A percentile compares a stretch with the other conserved stretches of the same genome.
These are phyloP conservation scores for Aurifilum marmelostoma DNA, from an alignment of 2,329 filamentous ascomycete species.

Conservation along the genomic window DNA sequence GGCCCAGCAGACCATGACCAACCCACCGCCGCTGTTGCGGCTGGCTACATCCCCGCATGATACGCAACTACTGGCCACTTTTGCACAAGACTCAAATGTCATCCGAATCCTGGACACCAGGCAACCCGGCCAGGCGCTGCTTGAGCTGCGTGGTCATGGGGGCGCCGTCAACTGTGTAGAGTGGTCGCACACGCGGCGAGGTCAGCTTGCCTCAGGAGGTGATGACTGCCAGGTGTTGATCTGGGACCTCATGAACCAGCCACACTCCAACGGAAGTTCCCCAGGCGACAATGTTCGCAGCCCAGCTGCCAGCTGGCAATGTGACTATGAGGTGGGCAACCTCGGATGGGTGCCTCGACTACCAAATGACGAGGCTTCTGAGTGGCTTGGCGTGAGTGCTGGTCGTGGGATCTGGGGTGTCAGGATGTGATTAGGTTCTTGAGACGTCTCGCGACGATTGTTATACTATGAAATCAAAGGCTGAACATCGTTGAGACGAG, in stretches of 20 bases:
- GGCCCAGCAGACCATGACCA: slow-evolving; percentile 75
- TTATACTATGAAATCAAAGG: not conserved
- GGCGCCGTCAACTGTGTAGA: slow-evolving; percentile 90
- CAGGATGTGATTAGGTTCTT: slow-evolving; percentile 36
- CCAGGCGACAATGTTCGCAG: slow-evolving; percentile 62
- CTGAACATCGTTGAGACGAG: not conserved
- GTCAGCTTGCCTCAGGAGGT: slow-evolving; percentile 85
- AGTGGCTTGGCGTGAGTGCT: slow-evolving; percentile 83
- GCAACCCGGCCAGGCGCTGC: slow-evolving; percentile 90
- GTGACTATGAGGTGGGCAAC: slow-evolving; percentile 85
- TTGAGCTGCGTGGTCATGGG: slow-evolving; percentile 88
- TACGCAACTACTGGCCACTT: slow-evolving; percentile 93
- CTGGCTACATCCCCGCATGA: slow-evolving; percentile 93
- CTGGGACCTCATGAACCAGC: slow-evolving; percentile 82
- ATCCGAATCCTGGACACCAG: slow-evolving; percentile 95
- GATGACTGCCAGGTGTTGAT: slow-evolving; percentile 91
- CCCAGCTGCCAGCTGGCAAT: slow-evolving; percentile 79
- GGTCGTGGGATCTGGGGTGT: slow-evolving; percentile 83
- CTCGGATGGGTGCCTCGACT: slow-evolving; percentile 81
- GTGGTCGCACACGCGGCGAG: slow-evolving; percentile 87
- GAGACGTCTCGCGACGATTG: not conserved
- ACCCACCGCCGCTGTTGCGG: slow-evolving; percentile 76
- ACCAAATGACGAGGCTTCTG: slow-evolving; percentile 69
- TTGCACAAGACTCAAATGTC: slow-evolving; percentile 88
- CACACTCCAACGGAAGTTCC: slow-evolving; percentile 52